These are phyloP conservation scores for Cryptosporidium xiaoi DNA, from an alignment of 169 alveolate genomes.

Conservation along the genomic window DNA sequence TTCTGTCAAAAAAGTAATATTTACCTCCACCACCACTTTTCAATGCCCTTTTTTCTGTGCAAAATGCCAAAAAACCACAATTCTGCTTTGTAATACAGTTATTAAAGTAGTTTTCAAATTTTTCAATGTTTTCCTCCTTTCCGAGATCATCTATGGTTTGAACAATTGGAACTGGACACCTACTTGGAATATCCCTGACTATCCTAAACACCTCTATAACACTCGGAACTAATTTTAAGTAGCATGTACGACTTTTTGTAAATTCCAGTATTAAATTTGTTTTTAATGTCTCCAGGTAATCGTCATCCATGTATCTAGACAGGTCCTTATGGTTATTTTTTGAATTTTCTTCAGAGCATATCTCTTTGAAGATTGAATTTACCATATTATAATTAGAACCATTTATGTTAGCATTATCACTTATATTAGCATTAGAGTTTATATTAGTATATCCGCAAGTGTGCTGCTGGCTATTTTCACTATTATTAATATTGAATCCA, in stretches of 20 bases:
- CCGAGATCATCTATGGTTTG: conserved; percentile 72
- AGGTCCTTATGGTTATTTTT: conserved; percentile 1
- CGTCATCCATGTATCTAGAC: conserved; percentile 68
- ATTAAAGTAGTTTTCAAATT: conserved; percentile 61
- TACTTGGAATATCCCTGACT: conserved; percentile 63
- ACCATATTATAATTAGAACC: conserved; percentile 21
- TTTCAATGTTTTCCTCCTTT: conserved; percentile 49
- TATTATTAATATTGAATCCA: not conserved
- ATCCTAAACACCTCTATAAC: conserved; percentile 61
- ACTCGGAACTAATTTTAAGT: conserved; percentile 69
- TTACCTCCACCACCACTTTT: conserved; percentile 76
- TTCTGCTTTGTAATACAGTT: conserved; percentile 63
- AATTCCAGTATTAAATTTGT: conserved; percentile 71
- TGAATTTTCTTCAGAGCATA: conserved; percentile 30
- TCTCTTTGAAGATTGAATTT: conserved; percentile 42
- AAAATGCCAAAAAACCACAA: conserved; percentile 66
- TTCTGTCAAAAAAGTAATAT: conserved; percentile 60
- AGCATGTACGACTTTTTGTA: conserved; percentile 71
- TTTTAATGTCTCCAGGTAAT: conserved; percentile 45
- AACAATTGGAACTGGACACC: conserved; percentile 69
- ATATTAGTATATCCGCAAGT: not conserved
- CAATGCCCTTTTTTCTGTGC: conserved; percentile 67
- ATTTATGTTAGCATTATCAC: not conserved
- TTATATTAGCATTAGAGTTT: not conserved
- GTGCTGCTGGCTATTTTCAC: not conserved